These are phyloP conservation scores for Fusarium heterosporum DNA, from an alignment of 2,329 filamentous ascomycete genomes.

Conservation along the genomic window DNA sequence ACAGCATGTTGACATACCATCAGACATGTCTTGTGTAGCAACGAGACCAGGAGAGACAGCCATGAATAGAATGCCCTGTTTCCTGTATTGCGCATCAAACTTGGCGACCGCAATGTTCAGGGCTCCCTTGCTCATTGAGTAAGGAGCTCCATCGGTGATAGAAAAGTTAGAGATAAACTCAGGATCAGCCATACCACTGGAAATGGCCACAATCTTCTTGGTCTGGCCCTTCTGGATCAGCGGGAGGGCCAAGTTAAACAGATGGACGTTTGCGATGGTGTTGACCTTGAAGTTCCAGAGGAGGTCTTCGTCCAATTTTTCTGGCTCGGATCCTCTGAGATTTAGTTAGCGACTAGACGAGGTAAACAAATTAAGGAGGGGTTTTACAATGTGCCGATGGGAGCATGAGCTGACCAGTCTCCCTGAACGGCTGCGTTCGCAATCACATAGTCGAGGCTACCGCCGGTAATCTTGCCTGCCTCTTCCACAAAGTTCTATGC, in stretches of 20 bases:
- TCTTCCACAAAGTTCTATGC: constrained; percentile 44
- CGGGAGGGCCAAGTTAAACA: constrained; percentile 65
- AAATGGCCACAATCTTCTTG: constrained; percentile 68
- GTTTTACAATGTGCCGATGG: constrained; percentile 28
- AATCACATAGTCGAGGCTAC: constrained; percentile 63
- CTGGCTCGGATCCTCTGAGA: constrained; percentile 21
- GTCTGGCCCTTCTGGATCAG: constrained; percentile 60
- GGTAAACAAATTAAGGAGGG: not conserved
- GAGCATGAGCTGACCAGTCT: constrained; percentile 41
- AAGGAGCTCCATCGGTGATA: constrained; percentile 54
- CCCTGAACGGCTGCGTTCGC: constrained; percentile 60
- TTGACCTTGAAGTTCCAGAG: constrained; percentile 57
- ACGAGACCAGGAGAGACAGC: constrained; percentile 64
- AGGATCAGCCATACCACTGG: constrained; percentile 60
- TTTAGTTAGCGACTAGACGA: accelerated
- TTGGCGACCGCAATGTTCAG: constrained; percentile 66
- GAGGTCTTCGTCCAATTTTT: constrained; percentile 33
- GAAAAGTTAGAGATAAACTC: constrained; percentile 55
- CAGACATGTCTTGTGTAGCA: constrained; percentile 51
- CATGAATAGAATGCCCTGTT: constrained; percentile 65
- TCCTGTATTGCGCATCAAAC: constrained; percentile 61
- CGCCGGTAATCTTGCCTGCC: constrained; percentile 49
- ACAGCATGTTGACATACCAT: constrained; percentile 34
- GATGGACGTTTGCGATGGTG: constrained; percentile 63
- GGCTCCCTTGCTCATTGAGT: constrained; percentile 64